Conservation (phyloP, 495 filamentous ascomycete genomes). For the Symbiotaphrina buchneri region DNA sequence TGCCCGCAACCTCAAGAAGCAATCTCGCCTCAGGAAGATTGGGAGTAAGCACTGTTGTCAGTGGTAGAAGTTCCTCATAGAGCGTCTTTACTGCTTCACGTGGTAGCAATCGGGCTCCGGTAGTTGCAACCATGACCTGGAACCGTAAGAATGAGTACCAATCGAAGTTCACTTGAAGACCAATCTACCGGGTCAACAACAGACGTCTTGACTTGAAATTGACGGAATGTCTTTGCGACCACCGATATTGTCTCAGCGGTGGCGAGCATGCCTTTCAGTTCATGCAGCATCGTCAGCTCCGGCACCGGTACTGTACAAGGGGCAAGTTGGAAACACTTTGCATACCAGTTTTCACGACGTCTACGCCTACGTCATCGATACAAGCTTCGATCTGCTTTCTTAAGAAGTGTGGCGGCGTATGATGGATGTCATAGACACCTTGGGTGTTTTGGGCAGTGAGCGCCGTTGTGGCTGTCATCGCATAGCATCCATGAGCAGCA, state of each 20-base stretch:
- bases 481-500: constrained; percentile 77
- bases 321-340: constrained; percentile 2
- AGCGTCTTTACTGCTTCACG: constrained; percentile 40
- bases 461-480: constrained; percentile 90
- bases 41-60: constrained; percentile 65
- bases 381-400: constrained; percentile 66
- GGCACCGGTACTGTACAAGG: neutral
- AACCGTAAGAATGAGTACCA: constrained; percentile 4
- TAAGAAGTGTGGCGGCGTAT: constrained; percentile 57
- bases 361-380: constrained; percentile 61
- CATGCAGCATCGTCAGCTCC: no score
- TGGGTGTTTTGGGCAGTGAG: constrained; percentile 87
- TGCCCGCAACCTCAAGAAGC: constrained; percentile 36
- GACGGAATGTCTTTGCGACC: constrained; percentile 41
- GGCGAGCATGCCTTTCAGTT: constrained; percentile 64
- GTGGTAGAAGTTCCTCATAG: constrained; percentile 43
- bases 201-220: constrained; percentile 32
- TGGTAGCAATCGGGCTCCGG: constrained; percentile 54
- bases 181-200: constrained; percentile 72
- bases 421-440: constrained; percentile 63
- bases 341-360: constrained; percentile 80
- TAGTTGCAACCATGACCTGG: constrained; percentile 90
- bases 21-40: constrained; percentile 78
- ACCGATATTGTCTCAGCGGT: constrained; percentile 53
- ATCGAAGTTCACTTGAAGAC: neutral